Evolutionary conservation across 2,329 filamentous ascomycete genomes (phyloP), one percentile per base, ranked within the genome.

Genomic region (Talaromyces islandicus): DNA sequence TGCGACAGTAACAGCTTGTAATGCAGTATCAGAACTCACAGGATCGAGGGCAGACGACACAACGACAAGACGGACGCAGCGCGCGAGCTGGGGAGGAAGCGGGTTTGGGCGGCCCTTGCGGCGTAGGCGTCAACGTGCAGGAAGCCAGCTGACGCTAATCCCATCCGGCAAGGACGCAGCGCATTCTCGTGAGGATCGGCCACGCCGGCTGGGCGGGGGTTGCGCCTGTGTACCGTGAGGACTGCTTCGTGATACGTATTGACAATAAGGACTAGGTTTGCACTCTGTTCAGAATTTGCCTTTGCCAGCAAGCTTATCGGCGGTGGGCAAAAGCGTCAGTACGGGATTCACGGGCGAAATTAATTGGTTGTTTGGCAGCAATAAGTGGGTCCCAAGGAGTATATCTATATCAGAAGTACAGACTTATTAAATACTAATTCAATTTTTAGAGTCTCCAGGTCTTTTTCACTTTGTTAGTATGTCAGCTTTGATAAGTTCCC

Each of bases 151-250:
- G 56, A 21, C 55, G 55, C 59, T 61, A 61, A 30, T 35, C 27
- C 38, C 41, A 60, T 60, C 24, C 24, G 59, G 60, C 32, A 59
- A 56, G 51, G 48, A 30, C 38, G 12, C 41, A 50, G 54, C 54
- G 24, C 43, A 21, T 46, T 19, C 43, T 46, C 43, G 43, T 46
- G 43, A 21, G 11, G 43, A 46, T 46, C 43, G 19, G 41, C 41
- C n/a, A 46, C 41, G 41, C 41, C 41, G 41, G 43, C 43, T 46
- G 43, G 43, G 43, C 43, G 43, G 43, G 43, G 43, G 19, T 46
- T 46, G 41, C 41, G 19, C 38, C 38, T 41, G 38, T 19, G 41
- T 46, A 7, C 43, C 14, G n/a, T 10, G 43, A 46, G 19, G 11
- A 46, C 17, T 46, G 43, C 19, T 46, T 46, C n/a, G 43, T 10